phyloP scores from a whole-genome alignment of 2,329 filamentous ascomycete species.

The Niveomyces coronatus region DNA sequence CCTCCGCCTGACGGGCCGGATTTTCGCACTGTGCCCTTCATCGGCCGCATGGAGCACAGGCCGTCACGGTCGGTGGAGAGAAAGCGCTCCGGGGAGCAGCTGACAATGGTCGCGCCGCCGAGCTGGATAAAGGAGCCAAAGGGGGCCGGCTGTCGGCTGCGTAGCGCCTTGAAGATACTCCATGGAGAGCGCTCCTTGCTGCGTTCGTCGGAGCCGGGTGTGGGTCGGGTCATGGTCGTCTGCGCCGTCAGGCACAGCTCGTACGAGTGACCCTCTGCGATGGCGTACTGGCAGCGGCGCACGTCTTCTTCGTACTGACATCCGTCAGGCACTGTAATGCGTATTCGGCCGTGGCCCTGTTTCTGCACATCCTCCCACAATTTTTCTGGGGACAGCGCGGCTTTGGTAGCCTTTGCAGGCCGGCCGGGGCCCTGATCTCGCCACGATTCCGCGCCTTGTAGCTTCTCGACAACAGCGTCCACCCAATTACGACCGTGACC shows the following conservation, averaged over 20 bases:
- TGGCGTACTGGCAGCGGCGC: slow-evolving; percentile 56
- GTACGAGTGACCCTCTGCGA: slow-evolving; percentile 72
- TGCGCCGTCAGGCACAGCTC: slow-evolving; percentile 76
- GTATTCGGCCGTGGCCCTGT: slow-evolving; percentile 10
- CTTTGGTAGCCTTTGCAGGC: slow-evolving; percentile 4
- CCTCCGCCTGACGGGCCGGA: no score
- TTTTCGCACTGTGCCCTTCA: slow-evolving; percentile 94
- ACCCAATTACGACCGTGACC: slow-evolving; percentile 22
- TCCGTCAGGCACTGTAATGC: slow-evolving; percentile 31
- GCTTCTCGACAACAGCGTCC: slow-evolving; percentile 17
- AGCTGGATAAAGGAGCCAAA: slow-evolving; percentile 77
- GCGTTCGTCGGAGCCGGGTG: slow-evolving; percentile 25
- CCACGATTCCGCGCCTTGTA: slow-evolving; percentile 27
- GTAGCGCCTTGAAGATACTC: slow-evolving; percentile 62
- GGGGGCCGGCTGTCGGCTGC: slow-evolving; percentile 64
- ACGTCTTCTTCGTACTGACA: slow-evolving; percentile 56
- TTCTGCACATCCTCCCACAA: slow-evolving; percentile 12
- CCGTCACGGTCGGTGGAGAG: slow-evolving; percentile 47
- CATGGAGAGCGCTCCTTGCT: slow-evolving; percentile 44
- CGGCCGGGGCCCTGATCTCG: slow-evolving; percentile 9
- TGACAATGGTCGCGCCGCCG: slow-evolving; percentile 59
- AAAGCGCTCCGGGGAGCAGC: slow-evolving; percentile 84
- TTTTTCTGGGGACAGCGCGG: slow-evolving; percentile 2
- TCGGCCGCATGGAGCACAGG: slow-evolving; percentile 72
- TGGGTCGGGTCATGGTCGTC: slow-evolving; percentile 46